Conservation (phyloP, 352 stramenopile genomes). For the Globisporangium orthogonon region DNA sequence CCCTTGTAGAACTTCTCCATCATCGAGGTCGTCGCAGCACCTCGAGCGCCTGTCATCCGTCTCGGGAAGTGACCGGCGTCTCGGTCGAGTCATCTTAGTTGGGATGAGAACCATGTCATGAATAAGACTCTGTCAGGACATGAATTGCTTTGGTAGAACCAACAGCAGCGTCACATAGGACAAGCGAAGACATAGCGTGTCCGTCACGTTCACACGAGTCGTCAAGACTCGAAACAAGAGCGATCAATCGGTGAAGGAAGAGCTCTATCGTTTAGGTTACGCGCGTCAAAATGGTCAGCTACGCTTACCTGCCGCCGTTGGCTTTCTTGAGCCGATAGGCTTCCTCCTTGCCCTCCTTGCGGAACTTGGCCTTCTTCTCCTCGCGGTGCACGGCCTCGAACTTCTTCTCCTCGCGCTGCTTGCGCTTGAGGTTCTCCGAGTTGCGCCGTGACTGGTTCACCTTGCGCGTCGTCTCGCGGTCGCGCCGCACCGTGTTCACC, state of each 20-base stretch:
- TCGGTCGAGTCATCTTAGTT: not conserved
- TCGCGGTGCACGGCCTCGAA: slow-evolving; percentile 80
- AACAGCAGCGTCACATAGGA: too few relatives aligned
- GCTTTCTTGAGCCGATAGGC: slow-evolving; percentile 48
- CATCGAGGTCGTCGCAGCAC: not conserved
- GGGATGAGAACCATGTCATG: too few relatives aligned
- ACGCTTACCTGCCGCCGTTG: slow-evolving; percentile 11
- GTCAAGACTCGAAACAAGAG: too few relatives aligned
- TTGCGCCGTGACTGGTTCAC: slow-evolving; percentile 86
- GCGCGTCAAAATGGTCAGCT: not conserved
- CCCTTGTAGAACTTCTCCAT: slow-evolving; percentile 52
- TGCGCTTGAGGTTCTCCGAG: slow-evolving; percentile 88
- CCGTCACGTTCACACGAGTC: too few relatives aligned
- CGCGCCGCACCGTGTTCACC: slow-evolving; percentile 96
- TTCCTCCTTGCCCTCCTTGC: slow-evolving; percentile 71
- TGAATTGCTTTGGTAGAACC: too few relatives aligned
- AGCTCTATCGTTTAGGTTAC: not conserved
- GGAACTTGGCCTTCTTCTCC: slow-evolving; percentile 86
- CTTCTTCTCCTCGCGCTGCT: slow-evolving; percentile 87
- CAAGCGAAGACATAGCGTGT: too few relatives aligned
- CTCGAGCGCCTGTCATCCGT: not conserved
- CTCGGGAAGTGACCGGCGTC: not conserved
- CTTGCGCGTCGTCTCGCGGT: slow-evolving; percentile 94
- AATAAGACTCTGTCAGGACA: too few relatives aligned
- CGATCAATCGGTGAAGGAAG: too few relatives aligned